These are phyloP conservation scores for Reutealis trisperma DNA, from an alignment of 345 rosid species.

Conservation along the genomic window DNA sequence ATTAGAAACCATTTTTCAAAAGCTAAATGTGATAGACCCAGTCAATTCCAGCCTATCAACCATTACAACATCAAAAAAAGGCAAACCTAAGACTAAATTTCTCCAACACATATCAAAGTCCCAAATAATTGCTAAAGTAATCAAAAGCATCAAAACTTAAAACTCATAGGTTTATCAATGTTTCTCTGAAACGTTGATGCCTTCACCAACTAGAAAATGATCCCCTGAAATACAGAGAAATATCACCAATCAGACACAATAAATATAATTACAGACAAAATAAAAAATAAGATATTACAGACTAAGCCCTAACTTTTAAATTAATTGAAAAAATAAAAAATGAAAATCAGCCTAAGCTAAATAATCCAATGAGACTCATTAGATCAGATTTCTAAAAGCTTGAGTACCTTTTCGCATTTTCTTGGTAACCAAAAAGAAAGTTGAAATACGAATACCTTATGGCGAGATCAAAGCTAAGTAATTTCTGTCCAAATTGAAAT, in stretches of 20 bases:
- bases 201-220: not conserved
- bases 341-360: not conserved
- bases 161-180: not conserved
- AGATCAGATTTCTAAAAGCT: not conserved
- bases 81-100: not conserved
- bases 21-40: not conserved
- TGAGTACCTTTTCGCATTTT: not conserved
- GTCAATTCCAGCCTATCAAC: not conserved
- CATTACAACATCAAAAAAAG: constrained; percentile 14
- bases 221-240: not conserved
- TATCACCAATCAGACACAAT: constrained; percentile 1
- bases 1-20: not conserved
- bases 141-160: not conserved
- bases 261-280: not conserved
- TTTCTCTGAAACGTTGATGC: not conserved
- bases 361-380: not conserved
- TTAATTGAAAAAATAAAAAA: not conserved
- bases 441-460: not conserved
- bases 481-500: too few species aligned
- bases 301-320: not conserved
- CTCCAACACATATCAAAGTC: not conserved
- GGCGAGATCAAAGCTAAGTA: not conserved
- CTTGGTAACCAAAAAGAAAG: constrained; percentile 16
- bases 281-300: too few species aligned
- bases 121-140: too few species aligned